Conservation (phyloP, 305 asterid genomes). For the Fraxinus paxiana region DNA sequence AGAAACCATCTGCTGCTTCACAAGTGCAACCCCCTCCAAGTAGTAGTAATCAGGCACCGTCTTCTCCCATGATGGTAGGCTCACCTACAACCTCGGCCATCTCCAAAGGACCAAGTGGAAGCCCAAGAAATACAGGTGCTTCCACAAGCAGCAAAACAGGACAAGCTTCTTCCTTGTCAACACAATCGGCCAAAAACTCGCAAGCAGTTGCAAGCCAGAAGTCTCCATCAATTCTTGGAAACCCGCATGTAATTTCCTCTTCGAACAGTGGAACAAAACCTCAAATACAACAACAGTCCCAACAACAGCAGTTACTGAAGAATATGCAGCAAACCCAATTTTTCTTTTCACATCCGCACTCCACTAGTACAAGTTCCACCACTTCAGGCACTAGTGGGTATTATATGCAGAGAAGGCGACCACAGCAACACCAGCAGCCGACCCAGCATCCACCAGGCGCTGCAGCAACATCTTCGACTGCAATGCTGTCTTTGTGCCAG, state of each 20-base stretch:
- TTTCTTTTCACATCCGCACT: slow-evolving; percentile 55
- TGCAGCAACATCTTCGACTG: slow-evolving; percentile 36
- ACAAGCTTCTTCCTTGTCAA: slow-evolving; percentile 52
- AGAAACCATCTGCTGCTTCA: slow-evolving; percentile 43
- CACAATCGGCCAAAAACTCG: slow-evolving; percentile 54
- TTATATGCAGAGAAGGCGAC: slow-evolving; percentile 53
- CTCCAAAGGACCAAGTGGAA: slow-evolving; percentile 80
- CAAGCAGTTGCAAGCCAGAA: slow-evolving; percentile 49
- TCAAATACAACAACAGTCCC: slow-evolving; percentile 48
- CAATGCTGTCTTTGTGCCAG: slow-evolving; percentile 47
- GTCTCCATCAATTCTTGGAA: slow-evolving; percentile 77
- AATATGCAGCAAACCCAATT: slow-evolving; percentile 57
- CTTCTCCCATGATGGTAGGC: slow-evolving; percentile 73
- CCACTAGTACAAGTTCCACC: slow-evolving; percentile 36
- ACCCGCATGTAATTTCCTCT: slow-evolving; percentile 44
- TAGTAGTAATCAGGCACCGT: slow-evolving; percentile 43
- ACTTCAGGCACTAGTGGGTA: slow-evolving; percentile 47
- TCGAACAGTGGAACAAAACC: slow-evolving; percentile 43
- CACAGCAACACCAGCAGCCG: slow-evolving; percentile 50
- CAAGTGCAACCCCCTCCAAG: slow-evolving; percentile 45
- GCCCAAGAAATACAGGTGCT: slow-evolving; percentile 70
- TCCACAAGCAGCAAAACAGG: slow-evolving; percentile 50
- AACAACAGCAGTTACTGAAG: slow-evolving; percentile 47
- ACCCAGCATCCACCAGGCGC: slow-evolving; percentile 40
- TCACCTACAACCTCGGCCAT: slow-evolving; percentile 85